Percentiles rank a stretch among this genome's conserved stretches.
These are phyloP conservation scores for Kwoniella europaea DNA, from an alignment of 768 basidiomycete species.

Conservation along the genomic window DNA sequence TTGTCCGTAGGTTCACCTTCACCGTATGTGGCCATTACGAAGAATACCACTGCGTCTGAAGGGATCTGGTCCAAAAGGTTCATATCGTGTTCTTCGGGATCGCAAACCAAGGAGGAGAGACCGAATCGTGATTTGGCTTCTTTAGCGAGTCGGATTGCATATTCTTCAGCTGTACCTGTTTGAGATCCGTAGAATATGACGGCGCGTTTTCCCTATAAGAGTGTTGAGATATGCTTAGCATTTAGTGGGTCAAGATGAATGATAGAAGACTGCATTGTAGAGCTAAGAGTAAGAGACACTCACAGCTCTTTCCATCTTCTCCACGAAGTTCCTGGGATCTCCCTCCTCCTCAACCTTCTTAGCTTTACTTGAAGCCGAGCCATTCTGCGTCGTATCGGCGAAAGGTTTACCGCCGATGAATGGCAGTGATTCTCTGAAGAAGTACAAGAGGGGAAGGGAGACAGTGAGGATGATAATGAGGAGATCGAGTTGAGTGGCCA, in stretches of 20 bases:
- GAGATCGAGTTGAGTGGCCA: slow-evolving; percentile 56
- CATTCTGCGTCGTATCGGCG: slow-evolving; percentile 7
- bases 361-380: slow-evolving; percentile 55
- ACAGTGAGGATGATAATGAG: slow-evolving; percentile 60
- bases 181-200: slow-evolving; percentile 98
- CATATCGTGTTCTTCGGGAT: slow-evolving; percentile 98
- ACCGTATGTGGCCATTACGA: slow-evolving; percentile 97
- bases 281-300: slow-evolving; percentile 54
- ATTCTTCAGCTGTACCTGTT: slow-evolving; percentile 98
- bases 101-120: slow-evolving; percentile 91
- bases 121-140: slow-evolving; percentile 97
- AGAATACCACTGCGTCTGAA: slow-evolving; percentile 83
- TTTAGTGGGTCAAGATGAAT: background rate
- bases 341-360: slow-evolving; percentile 68
- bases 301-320: slow-evolving; percentile 92
- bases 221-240: background rate
- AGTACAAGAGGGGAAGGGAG: slow-evolving; percentile 59
- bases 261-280: no score
- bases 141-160: slow-evolving; percentile 92
- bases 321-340: slow-evolving; percentile 91
- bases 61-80: slow-evolving; percentile 91
- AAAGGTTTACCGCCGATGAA: slow-evolving; percentile 46
- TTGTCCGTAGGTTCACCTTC: slow-evolving; percentile 99
- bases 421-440: slow-evolving; percentile 51
- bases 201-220: slow-evolving; percentile 29